Base-by-base conservation (phyloP, 495 filamentous ascomycete species). In the Apodospora peruviana region DNA sequence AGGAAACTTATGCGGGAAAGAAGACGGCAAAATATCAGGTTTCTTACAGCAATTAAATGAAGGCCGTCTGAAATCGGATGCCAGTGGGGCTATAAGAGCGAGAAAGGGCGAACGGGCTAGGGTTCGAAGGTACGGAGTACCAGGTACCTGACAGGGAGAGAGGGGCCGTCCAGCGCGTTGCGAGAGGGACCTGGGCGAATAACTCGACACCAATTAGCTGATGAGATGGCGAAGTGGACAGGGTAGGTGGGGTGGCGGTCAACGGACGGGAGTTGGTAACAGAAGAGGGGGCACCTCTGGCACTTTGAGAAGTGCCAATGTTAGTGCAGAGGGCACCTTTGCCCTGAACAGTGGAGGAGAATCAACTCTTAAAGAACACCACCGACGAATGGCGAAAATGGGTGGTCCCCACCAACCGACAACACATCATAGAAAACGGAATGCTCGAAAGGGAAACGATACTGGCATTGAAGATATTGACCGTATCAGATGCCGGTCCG, bases 11-110 rank as follows among this genome's bases (percentile, higher is more conserved):
- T 35, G 25, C 48, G 44, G 57, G 52, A 52, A 50, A 47, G 40
- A 49, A 47, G 40, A 50, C 52, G 54, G 57, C 47, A 54, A 55
- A 62, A 62, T 58, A 62, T 59, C 54, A 65, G 56, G 61, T 56
- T 65, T 38, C 25, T 27, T 35, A 16, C 44, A 42, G 47, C 45
- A 45, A 42, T 14, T 48, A 37, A 47, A 56, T 34, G 32, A 32
- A 7, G 27, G 7, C 27, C 27, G 27, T 32, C 14, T 47, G 52
- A 45, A n/a, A 44, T 32, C 48, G 47, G 52, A 50, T 53, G 56
- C 52, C 51, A 46, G 36, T 35, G 47, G 36, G 40, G 52, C 51
- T 20, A 27, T 51, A 53, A 47, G 59, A 49, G 20, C 45, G 35
- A 39, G 17, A 41, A 41, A 14, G 39, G 47, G 27, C 27, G 27